A percentile compares a stretch with the other conserved stretches of the same genome.
Conservation (phyloP, 2,329 filamentous ascomycete genomes). For the Endocalyx cinctus region DNA sequence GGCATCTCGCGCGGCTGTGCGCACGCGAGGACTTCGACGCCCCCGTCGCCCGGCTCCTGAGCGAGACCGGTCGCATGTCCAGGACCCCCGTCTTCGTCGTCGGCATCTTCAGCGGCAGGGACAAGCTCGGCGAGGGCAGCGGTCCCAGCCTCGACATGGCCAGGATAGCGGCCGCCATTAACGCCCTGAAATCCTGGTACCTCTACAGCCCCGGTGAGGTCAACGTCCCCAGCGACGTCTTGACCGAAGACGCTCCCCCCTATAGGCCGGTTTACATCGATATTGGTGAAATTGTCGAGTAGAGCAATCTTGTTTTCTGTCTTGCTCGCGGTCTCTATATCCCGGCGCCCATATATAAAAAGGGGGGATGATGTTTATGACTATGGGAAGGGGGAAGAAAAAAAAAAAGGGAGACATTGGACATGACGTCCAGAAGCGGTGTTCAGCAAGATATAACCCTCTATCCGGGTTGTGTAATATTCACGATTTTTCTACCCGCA, state of each 20-base stretch:
- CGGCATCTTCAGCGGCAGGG: slow-evolving; percentile 84
- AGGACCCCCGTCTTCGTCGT: slow-evolving; percentile 89
- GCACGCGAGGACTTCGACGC: slow-evolving; percentile 82
- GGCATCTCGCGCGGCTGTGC: slow-evolving; percentile 79
- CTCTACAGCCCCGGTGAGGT: slow-evolving; percentile 77
- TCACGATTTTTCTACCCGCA: too few relatives aligned
- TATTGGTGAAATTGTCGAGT: slow-evolving; percentile 62
- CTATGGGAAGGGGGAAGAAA: too few relatives aligned
- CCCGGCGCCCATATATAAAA: too few relatives aligned
- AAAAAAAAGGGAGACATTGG: too few relatives aligned
- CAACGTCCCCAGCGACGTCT: slow-evolving; percentile 65
- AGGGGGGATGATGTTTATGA: too few relatives aligned
- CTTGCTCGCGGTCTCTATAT: too few relatives aligned
- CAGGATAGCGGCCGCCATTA: slow-evolving; percentile 73
- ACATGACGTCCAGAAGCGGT: too few relatives aligned
- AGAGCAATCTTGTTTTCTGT: too few relatives aligned
- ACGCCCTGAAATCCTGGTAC: slow-evolving; percentile 91
- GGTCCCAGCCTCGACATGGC: slow-evolving; percentile 75
- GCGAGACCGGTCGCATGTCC: slow-evolving; percentile 82
- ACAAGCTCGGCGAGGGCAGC: slow-evolving; percentile 89
- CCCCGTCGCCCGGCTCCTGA: slow-evolving; percentile 81
- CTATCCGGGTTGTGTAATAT: too few relatives aligned
- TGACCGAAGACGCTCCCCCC: slow-evolving; percentile 53
- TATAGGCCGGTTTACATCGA: slow-evolving; percentile 68
- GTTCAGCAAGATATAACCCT: too few relatives aligned